Evolutionary conservation across 495 filamentous ascomycete genomes (phyloP), one percentile per base, ranked within the genome.

Genomic region (Daldinia caldariorum): DNA sequence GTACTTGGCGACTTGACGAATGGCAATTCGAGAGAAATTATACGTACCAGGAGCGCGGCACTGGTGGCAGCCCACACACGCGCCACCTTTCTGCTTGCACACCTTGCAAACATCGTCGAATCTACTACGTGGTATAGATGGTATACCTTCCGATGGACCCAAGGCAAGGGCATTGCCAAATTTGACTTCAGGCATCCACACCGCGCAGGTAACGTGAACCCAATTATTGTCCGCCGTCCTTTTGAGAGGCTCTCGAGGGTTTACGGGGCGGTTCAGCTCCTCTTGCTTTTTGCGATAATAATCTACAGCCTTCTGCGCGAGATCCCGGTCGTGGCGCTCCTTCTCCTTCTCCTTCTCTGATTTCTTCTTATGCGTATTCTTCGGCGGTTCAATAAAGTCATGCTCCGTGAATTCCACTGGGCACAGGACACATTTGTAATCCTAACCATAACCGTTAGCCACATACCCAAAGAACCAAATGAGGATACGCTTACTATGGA

Each of bases 191-290:
- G 93, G 92, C 9, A 89, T 92, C 89, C 90, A 97, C 34, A 97
- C 82, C 4, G 95, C 93, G 72, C 95, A 99, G 45, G 89, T 86
- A 31, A 97, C 92, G 75, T 99, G 95, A n/a, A 97, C 91, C 95
- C 95, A 99, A 72, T 98, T 97, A 79, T 97, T 97, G 63, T 92
- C 91, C 8, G 90, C 88, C 0, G 95, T 99, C 32, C 91, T 85
- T 82, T 99, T 99, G 58, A 99, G 79, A 3, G 95, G 90, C 72
- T 98, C 95, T 16, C 96, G 91, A 31, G 95, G 95, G 72, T 91
- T 86, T 22, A 90, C 79, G 4, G 96, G 94, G 38, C 93, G 90
- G 63, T 90, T 92, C 74, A 87, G 83, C 29, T 93, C 89, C 73
- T 92, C 88, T 77, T 99, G 96, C 70, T 87, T 88, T 74, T 91